phyloP scores from a whole-genome alignment of 2,329 filamentous ascomycete species.

The Cytospora leucostoma region DNA sequence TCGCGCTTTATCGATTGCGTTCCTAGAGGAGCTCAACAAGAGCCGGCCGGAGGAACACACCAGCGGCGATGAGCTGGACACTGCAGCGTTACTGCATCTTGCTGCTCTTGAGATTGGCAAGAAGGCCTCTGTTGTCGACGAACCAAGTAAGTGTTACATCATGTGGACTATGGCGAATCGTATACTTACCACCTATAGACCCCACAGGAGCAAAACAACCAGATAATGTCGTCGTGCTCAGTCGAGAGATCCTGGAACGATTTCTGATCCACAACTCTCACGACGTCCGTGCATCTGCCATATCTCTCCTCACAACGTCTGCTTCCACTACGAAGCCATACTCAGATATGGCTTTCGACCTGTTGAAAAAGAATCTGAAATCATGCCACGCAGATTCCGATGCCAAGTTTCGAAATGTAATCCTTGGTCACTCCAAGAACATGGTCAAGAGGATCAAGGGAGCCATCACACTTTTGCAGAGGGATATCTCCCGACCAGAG shows the following conservation, averaged over 20 bases:
- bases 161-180: conserved; percentile 22
- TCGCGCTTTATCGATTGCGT: conserved; percentile 52
- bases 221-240: conserved; percentile 38
- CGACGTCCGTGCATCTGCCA: conserved; percentile 73
- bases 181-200: conserved; percentile 33
- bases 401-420: conserved; percentile 80
- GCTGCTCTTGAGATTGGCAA: conserved; percentile 72
- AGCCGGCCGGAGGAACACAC: conserved; percentile 30
- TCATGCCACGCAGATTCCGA: conserved; percentile 82
- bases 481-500: conserved; percentile 42
- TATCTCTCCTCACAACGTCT: conserved; percentile 78
- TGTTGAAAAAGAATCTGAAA: conserved; percentile 66
- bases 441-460: conserved; percentile 76
- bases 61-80: conserved; percentile 47
- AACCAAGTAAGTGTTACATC: conserved; percentile 53
- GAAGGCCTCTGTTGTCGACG: conserved; percentile 68
- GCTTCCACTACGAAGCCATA: conserved; percentile 74
- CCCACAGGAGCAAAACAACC: conserved; percentile 19
- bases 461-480: conserved; percentile 59
- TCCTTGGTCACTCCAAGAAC: conserved; percentile 72
- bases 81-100: conserved; percentile 61
- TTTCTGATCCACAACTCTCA: conserved; percentile 59
- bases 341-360: conserved; percentile 58
- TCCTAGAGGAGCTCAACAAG: conserved; percentile 55
- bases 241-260: conserved; percentile 48